phyloP scores from a whole-genome alignment of 2,329 filamentous ascomycete species.

The Fusarium continuum region DNA sequence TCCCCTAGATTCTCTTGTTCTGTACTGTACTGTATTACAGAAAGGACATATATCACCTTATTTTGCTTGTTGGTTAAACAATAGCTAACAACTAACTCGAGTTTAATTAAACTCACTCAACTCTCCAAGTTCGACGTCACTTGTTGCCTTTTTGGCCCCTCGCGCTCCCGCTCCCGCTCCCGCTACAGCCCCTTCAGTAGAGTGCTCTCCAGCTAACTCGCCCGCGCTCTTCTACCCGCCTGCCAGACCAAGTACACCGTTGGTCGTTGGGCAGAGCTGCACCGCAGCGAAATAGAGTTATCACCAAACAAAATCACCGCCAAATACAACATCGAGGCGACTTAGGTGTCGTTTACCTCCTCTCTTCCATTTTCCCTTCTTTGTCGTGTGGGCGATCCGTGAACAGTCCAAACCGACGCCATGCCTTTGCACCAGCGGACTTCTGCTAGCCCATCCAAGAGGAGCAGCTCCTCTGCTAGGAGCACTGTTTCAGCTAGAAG shows the following conservation, averaged over 20 bases:
- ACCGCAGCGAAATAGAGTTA: slow-evolving; percentile 39
- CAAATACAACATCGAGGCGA: slow-evolving; percentile 30
- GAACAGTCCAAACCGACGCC: slow-evolving; percentile 35
- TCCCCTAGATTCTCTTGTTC: slow-evolving; percentile 13
- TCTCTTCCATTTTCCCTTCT: slow-evolving; percentile 21
- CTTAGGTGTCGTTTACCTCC: slow-evolving; percentile 22
- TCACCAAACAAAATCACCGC: slow-evolving; percentile 35
- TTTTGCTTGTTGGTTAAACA: slow-evolving; percentile 19
- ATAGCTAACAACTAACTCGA: slow-evolving; percentile 13
- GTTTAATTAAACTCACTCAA: slow-evolving; percentile 14
- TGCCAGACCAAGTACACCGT: slow-evolving; percentile 41
- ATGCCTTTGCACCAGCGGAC: slow-evolving; percentile 45
- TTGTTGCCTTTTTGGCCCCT: slow-evolving; percentile 37
- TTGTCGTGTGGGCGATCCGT: slow-evolving; percentile 35
- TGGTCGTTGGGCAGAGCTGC: slow-evolving; percentile 46
- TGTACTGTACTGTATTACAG: slow-evolving; percentile 8
- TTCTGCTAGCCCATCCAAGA: slow-evolving; percentile 42
- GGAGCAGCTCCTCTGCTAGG: slow-evolving; percentile 41
- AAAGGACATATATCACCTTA: slow-evolving; percentile 2
- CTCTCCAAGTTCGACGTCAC: slow-evolving; percentile 30
- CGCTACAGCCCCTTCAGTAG: slow-evolving; percentile 31
- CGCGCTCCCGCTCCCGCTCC: slow-evolving; percentile 39
- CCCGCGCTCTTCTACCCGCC: slow-evolving; percentile 35
- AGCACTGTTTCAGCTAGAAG: slow-evolving; percentile 25
- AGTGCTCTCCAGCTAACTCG: slow-evolving; percentile 37